Base-by-base conservation (phyloP, 441 rosid species). In the Euphorbia schlechtendalii region DNA sequence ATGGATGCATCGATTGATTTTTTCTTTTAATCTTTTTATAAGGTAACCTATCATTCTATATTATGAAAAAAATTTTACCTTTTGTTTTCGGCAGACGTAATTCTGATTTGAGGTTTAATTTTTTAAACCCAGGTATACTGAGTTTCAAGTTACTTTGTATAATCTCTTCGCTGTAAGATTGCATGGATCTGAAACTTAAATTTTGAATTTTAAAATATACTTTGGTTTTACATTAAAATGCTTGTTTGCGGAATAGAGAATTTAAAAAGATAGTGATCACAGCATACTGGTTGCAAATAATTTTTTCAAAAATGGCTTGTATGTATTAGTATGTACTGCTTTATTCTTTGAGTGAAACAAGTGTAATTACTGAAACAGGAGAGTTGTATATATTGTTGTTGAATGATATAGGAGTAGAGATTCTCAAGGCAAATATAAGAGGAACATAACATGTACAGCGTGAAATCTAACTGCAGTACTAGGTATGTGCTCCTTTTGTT, bases 341-440 rank as follows among this genome's bases (percentile, higher is more conserved):
- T 1, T 28, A 5, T 6, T 17, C 40, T 51, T 3, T 21, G 20
- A 28, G 30, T 3, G 24, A 20, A 46, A 20, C 20, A 30, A 30
- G 5, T 9, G 21, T 58, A 38, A 21, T 30, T 24, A 34, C 17
- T 25, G 53, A 34, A 36, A 32, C 21, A 49, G 13, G 13, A 57
- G 18, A 63, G 60, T 25, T 59, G 40, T 69, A 41, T 78, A 73
- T 59, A 38, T 38, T 69, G n/a, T 56, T 38, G 60, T 70, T 54
- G 65, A 61, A 49, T 73, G 49, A n/a, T 73, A 62, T 74, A 81
- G 96, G 84, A 72, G 73, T 34, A 73, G 58, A 67, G 80, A 78
- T 79, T 59, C 72, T 66, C 75, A 45, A 64, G 64, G 69, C 69
- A 59, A 57, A 64, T 64, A 71, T 69, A 74, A 18, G 63, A 71